phyloP scores from a whole-genome alignment of 129 eudicot species.

The Escallonia rubra region DNA sequence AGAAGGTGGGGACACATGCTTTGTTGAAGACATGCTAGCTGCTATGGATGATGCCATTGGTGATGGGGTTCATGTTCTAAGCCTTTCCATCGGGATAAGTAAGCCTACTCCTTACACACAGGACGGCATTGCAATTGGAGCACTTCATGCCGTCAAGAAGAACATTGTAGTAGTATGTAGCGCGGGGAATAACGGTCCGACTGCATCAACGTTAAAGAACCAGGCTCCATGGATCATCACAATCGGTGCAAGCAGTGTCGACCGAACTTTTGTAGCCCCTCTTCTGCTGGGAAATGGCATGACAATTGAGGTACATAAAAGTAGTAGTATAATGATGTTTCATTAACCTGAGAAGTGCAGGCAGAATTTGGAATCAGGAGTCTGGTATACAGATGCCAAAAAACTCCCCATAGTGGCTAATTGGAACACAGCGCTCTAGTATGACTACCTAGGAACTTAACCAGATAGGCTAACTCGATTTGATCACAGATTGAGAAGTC shows the following conservation, averaged over 20 bases:
- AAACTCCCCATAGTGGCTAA: too few relatives aligned
- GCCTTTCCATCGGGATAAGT: conserved; percentile 64
- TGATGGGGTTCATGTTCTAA: conserved; percentile 83
- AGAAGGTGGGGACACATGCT: conserved; percentile 74
- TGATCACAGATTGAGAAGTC: too few relatives aligned
- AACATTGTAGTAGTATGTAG: conserved; percentile 67
- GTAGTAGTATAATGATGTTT: too few relatives aligned
- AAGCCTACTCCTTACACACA: conserved; percentile 22
- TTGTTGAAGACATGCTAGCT: conserved; percentile 78
- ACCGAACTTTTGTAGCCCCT: conserved; percentile 56
- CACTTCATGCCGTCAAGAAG: conserved; percentile 68
- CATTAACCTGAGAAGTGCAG: too few relatives aligned
- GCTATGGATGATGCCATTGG: conserved; percentile 87
- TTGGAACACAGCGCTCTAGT: too few relatives aligned
- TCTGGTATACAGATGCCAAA: too few relatives aligned
- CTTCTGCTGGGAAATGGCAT: conserved; percentile 64
- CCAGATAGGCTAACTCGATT: too few relatives aligned
- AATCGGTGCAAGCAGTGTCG: conserved; percentile 88
- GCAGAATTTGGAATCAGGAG: too few relatives aligned
- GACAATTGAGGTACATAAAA: conserved; percentile 44
- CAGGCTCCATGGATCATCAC: conserved; percentile 86
- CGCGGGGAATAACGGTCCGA: conserved; percentile 85
- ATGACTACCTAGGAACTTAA: too few relatives aligned
- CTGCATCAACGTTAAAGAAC: conserved; percentile 53
- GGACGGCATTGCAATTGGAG: conserved; percentile 79